phyloP scores from a whole-genome alignment of 257 asterid genomes.

The Solanum tarijense region DNA sequence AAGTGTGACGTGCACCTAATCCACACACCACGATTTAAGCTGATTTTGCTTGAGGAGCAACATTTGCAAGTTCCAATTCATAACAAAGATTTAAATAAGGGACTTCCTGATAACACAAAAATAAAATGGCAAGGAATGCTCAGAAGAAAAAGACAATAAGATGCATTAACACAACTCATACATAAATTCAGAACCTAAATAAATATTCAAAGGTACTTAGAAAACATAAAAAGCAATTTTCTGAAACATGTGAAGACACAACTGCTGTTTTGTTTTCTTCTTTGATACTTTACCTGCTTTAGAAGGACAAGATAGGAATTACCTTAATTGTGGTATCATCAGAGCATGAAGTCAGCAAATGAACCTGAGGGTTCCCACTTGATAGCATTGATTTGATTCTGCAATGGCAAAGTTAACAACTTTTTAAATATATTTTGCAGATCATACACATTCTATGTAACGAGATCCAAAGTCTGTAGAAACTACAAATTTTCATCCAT shows the following conservation, averaged over 20 bases:
- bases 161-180: not conserved
- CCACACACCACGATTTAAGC: not conserved
- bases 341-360: conserved; percentile 78
- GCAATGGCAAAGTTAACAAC: not conserved
- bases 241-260: too few relatives aligned
- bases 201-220: not conserved
- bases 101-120: not conserved
- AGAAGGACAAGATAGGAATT: not conserved
- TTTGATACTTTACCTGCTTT: not conserved
- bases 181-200: not conserved
- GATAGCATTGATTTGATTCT: conserved; percentile 93
- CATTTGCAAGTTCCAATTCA: not conserved
- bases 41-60: not conserved
- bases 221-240: not conserved
- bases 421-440: not conserved
- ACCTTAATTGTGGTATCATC: conserved; percentile 30
- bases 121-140: not conserved
- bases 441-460: too few relatives aligned
- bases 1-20: too few relatives aligned
- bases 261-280: not conserved
- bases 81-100: not conserved
- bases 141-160: not conserved
- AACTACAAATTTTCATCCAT: too few relatives aligned
- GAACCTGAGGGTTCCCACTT: conserved; percentile 92
- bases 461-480: too few relatives aligned